Evolutionary conservation across 495 filamentous ascomycete genomes (phyloP), one percentile per base, ranked within the genome.

Genomic region (Annulohypoxylon moriforme): DNA sequence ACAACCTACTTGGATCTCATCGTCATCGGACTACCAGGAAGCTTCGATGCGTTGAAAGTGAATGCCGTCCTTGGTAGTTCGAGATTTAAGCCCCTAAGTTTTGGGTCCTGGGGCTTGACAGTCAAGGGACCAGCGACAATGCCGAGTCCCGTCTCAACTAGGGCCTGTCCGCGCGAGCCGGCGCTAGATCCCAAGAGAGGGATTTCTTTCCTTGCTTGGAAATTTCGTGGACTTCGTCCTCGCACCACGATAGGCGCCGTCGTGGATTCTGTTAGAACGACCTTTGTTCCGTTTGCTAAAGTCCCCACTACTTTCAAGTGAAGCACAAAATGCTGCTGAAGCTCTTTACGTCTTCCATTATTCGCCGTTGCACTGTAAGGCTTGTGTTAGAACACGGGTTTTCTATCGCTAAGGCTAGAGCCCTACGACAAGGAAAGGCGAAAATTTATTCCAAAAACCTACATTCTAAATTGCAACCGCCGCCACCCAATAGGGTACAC

Each of bases 401-500:
- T 60, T 64, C 25, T 33, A 11, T 1, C 13, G 60, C 46, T 14
- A 9, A 57, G 22, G 34, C 44, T 40, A 34, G 18, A 18, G 13
- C 34, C 38, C 55, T 14, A 14, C 7, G 10, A n/a, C 38, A 52
- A 31, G 22, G 29, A 44, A 33, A 18, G 14, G 27, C 25, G 5
- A 31, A 40, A 46, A 25, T 2, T 49, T 61, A 55, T 9, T 10
- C 2, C 11, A 55, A 64, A 36, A n/a, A 77, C 84, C 71, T 77
- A 85, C 73, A 96, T 94, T 58, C 94, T 87, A 73, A 97, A 97
- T 74, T 97, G 94, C 65, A 97, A 80, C 22, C 94, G 86, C 73
- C 94, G 92, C 92, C 94, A 97, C 7, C 92, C 90, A 63, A 97
- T 92, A 22, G 94, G 94, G 72, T 94, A 94, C 31, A 90, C 93